Conservation (phyloP, 352 stramenopile genomes). For the Phytophthora sp. region DNA sequence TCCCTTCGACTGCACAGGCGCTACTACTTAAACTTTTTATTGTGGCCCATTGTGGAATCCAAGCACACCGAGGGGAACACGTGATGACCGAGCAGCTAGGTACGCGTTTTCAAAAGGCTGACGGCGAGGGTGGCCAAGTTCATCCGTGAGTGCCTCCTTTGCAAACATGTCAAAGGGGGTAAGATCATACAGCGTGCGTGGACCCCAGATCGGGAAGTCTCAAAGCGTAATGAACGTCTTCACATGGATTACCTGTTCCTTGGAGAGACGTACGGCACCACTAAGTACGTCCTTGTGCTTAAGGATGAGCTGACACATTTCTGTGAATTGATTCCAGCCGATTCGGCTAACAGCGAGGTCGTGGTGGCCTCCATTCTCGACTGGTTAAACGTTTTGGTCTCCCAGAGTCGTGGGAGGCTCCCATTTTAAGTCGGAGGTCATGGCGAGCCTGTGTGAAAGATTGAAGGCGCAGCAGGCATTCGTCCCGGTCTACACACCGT, state of each 20-base stretch:
- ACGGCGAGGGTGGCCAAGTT: background rate
- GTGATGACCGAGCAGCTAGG: slow-evolving; percentile 4
- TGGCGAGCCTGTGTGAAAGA: background rate
- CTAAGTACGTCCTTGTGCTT: background rate
- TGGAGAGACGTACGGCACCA: background rate
- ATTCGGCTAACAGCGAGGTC: background rate
- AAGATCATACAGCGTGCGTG: background rate
- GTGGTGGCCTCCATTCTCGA: background rate
- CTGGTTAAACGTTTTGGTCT: background rate
- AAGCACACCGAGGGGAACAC: background rate
- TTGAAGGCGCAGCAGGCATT: slow-evolving; percentile 4
- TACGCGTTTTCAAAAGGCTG: background rate
- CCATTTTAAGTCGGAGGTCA: background rate
- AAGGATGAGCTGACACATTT: background rate
- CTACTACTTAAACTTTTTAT: background rate
- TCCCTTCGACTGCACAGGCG: background rate
- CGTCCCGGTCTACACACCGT: slow-evolving; percentile 12
- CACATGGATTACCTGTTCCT: background rate
- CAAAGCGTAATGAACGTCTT: slow-evolving; percentile 3
- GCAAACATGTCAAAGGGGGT: background rate
- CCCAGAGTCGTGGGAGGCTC: background rate
- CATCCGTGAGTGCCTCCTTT: background rate
- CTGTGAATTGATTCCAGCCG: background rate
- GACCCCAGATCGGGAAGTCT: background rate
- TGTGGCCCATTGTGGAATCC: background rate